Base-by-base conservation (phyloP, 495 filamentous ascomycete genomes). In the Acidomyces sp. region DNA sequence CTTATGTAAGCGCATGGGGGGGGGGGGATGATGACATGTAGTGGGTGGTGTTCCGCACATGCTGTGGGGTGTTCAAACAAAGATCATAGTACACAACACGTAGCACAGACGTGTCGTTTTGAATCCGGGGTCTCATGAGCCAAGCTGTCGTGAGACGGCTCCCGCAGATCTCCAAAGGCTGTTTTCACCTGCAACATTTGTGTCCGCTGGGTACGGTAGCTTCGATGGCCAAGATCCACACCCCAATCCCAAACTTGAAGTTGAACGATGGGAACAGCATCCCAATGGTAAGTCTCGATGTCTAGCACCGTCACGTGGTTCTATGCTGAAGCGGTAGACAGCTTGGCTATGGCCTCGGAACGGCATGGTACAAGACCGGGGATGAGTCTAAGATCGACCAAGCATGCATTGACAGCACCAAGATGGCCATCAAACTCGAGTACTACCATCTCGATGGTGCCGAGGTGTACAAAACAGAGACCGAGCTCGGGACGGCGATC, bases 381-480 rank as follows among this genome's bases (percentile, higher is more conserved):
- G 54, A 60, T 31, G 51, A 55, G 13, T 45, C 49, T 16, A 56
- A 55, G 21, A 51, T 73, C 34, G 69, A 78, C 49, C 59, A 69
- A 25, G 57, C 59, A 0, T 56, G 76, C 26, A 62, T 84, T 21
- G 70, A 78, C 5, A 59, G 66, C 11, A 66, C 77, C n/a, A 70
- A 83, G 33, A 71, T 60, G 20, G 82, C 85, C 3, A 72, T 86
- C 46, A 71, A 72, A 34, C 58, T 74, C 23, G 83, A 81, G 18
- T 92, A 79, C 59, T 58, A 64, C 39, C 83, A 92, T 51, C 64
- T 88, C 13, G 85, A 93, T 59, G 76, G 78, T 7, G 85, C 85
- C 20, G 79, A 92, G 62, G 80, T 70, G 39, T 90, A 93, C 63
- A 70, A 74, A 48, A 93, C 85, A 28, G 85, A 93, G 55, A 48